phyloP scores from a whole-genome alignment of 306 rosid genomes.

The Lithocarpus polystachyus region DNA sequence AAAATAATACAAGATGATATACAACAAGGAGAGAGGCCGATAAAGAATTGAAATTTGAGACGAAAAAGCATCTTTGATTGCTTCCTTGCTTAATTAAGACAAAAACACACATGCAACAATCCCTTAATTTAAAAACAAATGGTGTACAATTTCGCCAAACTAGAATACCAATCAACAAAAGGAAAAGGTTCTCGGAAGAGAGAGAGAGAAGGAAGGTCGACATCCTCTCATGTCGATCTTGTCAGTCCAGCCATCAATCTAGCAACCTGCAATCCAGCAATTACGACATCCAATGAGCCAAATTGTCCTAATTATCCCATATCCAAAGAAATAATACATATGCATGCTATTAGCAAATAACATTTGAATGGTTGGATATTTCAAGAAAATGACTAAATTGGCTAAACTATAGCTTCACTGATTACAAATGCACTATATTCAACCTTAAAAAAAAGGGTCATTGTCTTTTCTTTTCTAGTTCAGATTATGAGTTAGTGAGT shows the following conservation, averaged over 20 bases:
- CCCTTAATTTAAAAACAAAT: conserved; percentile 42
- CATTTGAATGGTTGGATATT: background rate
- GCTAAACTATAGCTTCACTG: background rate
- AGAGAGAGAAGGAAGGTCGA: conserved; percentile 33
- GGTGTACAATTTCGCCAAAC: conserved; percentile 37
- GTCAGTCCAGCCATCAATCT: conserved; percentile 26
- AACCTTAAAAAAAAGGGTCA: background rate
- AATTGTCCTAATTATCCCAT: conserved; percentile 11
- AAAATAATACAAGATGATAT: background rate
- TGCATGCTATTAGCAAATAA: too few relatives aligned
- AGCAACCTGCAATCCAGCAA: conserved; percentile 44
- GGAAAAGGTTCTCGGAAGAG: background rate
- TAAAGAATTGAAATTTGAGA: conserved; percentile 24
- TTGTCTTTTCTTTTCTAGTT: background rate
- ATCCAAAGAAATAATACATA: background rate
- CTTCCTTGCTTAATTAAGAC: conserved; percentile 35
- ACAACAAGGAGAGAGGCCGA: conserved; percentile 13
- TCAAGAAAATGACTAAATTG: background rate
- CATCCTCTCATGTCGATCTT: conserved; percentile 82
- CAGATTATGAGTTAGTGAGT: background rate
- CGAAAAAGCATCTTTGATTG: conserved; percentile 32
- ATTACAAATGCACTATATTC: background rate
- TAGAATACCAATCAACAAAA: conserved; percentile 37
- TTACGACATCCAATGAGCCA: conserved; percentile 34
- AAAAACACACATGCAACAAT: conserved; percentile 41